Evolutionary conservation across 2,329 filamentous ascomycete genomes (phyloP), one percentile per base, ranked within the genome.

Genomic region (Colletotrichum higginsianum): DNA sequence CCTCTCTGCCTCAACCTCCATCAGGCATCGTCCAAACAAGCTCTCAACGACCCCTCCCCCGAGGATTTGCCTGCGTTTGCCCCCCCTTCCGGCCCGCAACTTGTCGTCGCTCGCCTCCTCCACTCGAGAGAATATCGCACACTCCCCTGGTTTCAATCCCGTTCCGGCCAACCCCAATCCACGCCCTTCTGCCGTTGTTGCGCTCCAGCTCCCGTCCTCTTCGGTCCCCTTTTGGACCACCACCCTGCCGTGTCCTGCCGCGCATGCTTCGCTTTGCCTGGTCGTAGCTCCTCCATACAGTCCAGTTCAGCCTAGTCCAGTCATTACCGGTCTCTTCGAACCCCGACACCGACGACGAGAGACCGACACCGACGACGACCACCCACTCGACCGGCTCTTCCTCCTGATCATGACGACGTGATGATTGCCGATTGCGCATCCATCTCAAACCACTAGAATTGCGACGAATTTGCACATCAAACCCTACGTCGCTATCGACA

Each of bases 321-420:
- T 42, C 67, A 26, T 49, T 69, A 16, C 58, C 26, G 35, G 42
- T 49, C 44, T 67, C 52, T 47, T 47, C 55, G 53, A 57, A 67
- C 49, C 21, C 68, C 52, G 65, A 71, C 2, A 47, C 56, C 50
- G 50, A 71, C 44, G 21, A 40, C 67, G 67, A 53, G 67, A 53
- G 35, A 38, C 49, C 47, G 47, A 67, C 50, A 23, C 57, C 64
- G 56, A 58, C 50, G 16, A 40, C 38, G 44, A 21, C 61, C 67
- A 40, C 21, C 38, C 23, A 38, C 23, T 40, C 68, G 50, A 58
- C 46, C n/a, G 42, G 26, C 23, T 35, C 30, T n/a, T 53, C 65
- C 46, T 21, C 49, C 42, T 46, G n/a, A 71, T 26, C 61, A 71
- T 66, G 55, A 40, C 61, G 67, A 66, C 61, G 66, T 72, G 56